Percentiles rank a stretch among this genome's conserved stretches.
Conservation (phyloP, 2,329 filamentous ascomycete genomes). For the Cryphonectria japonica region DNA sequence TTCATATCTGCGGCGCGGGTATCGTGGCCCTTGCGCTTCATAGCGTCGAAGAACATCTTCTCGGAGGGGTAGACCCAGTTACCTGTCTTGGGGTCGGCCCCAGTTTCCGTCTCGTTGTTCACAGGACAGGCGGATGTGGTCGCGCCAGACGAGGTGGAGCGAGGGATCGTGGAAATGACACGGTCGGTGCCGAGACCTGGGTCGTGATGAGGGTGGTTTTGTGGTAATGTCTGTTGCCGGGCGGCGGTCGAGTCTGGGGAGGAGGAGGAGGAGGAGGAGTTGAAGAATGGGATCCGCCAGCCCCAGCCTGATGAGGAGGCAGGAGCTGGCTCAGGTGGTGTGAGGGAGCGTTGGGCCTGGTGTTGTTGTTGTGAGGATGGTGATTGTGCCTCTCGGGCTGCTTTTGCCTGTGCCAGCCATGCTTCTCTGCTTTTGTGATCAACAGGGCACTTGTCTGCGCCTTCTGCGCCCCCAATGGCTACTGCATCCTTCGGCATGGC, state of each 20-base stretch:
- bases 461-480: slow-evolving; percentile 5
- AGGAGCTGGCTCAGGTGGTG: background rate
- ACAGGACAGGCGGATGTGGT: slow-evolving; percentile 45
- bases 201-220: slow-evolving; percentile 18
- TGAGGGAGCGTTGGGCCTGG: slow-evolving; percentile 34
- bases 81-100: slow-evolving; percentile 68
- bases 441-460: slow-evolving; percentile 71
- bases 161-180: slow-evolving; percentile 79
- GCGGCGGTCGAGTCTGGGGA: slow-evolving; percentile 8
- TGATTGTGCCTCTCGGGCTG: slow-evolving; percentile 47
- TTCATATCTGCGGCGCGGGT: slow-evolving; percentile 77
- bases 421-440: slow-evolving; percentile 86
- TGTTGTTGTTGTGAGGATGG: slow-evolving; percentile 20
- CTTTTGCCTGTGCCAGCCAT: slow-evolving; percentile 75
- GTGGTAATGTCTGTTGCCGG: slow-evolving; percentile 25
- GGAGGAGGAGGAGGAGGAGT: slow-evolving; percentile 36
- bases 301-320: slow-evolving; percentile 46
- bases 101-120: slow-evolving; percentile 80
- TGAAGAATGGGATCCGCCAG: slow-evolving; percentile 47
- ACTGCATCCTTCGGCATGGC: slow-evolving; percentile 13
- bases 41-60: slow-evolving; percentile 96
- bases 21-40: slow-evolving; percentile 86
- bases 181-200: slow-evolving; percentile 64
- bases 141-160: slow-evolving; percentile 50
- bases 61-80: slow-evolving; percentile 99